Conservation (phyloP, 2,329 filamentous ascomycete genomes). For the Pseudofabraea citricarpa region DNA sequence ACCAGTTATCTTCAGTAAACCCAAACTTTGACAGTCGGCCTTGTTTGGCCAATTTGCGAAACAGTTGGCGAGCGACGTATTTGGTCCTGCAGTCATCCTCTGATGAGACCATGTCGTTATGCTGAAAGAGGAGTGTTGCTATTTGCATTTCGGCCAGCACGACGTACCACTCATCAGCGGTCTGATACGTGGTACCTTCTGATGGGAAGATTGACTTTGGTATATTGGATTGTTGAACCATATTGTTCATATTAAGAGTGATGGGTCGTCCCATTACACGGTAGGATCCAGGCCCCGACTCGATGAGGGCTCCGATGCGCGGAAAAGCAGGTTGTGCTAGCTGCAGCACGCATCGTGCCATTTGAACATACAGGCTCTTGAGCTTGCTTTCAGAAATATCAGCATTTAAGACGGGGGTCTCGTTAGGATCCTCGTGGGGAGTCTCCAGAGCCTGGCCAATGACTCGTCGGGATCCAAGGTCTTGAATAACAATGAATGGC, state of each 20-base stretch:
- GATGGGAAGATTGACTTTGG: conserved; percentile 3
- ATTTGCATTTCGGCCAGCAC: conserved; percentile 28
- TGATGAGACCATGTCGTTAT: conserved; percentile 30
- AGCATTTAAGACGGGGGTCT: conserved; percentile 22
- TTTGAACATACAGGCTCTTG: conserved; percentile 3
- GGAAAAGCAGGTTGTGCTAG: conserved; percentile 6
- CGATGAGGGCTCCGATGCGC: conserved; percentile 8
- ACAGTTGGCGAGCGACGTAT: conserved; percentile 35
- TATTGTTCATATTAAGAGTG: conserved; percentile 13
- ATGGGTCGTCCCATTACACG: conserved; percentile 5
- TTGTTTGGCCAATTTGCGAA: conserved; percentile 29
- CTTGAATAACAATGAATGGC: conserved; percentile 11
- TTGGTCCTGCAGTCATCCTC: conserved; percentile 36
- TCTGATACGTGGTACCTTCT: conserved; percentile 5
- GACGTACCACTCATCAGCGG: conserved; percentile 7
- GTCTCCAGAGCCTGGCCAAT: conserved; percentile 17
- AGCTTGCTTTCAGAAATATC: conserved; percentile 4
- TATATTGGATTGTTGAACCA: conserved; percentile 4
- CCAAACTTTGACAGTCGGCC: conserved; percentile 8
- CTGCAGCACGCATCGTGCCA: conserved; percentile 7
- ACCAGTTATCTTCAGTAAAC: conserved; percentile 23
- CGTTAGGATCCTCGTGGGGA: conserved; percentile 15
- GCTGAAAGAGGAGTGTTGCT: conserved; percentile 33
- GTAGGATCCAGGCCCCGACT: conserved; percentile 3
- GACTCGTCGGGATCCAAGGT: conserved; percentile 9